Conservation (phyloP, 176 grass and related monocot genomes). For the Oryza brachyantha region DNA sequence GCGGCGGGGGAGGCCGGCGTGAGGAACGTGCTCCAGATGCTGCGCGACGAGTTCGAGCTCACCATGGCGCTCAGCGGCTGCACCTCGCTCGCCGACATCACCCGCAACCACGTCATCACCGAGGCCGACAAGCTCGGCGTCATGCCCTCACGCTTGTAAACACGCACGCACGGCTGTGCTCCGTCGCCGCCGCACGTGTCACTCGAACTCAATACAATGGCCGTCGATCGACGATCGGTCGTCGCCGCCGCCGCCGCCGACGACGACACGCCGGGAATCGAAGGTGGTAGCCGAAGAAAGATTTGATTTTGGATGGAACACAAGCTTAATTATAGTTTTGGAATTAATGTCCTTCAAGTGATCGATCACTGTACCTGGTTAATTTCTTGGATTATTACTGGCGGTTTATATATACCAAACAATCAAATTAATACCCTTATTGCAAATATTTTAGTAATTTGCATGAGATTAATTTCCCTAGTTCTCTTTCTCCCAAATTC, state of each 20-base stretch:
- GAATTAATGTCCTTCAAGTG: too few species aligned
- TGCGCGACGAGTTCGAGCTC: conserved; percentile 91
- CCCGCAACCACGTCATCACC: conserved; percentile 86
- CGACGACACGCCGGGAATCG: background rate
- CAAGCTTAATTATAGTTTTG: background rate
- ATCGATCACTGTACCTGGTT: background rate
- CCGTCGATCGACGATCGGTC: background rate
- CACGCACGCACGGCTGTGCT: background rate
- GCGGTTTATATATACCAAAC: background rate
- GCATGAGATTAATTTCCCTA: background rate
- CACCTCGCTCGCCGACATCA: conserved; percentile 80
- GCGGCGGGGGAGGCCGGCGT: conserved; percentile 78
- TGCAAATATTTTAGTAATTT: too few species aligned
- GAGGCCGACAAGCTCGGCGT: conserved; percentile 52
- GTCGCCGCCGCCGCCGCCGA: background rate
- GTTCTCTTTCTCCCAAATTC: too few species aligned
- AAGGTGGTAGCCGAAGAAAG: background rate
- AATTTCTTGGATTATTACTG: background rate
- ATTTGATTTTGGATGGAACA: background rate
- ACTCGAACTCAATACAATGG: too few species aligned
- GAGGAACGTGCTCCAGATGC: conserved; percentile 75
- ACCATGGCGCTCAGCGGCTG: conserved; percentile 93
- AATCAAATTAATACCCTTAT: background rate
- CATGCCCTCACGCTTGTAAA: conserved; percentile 71
- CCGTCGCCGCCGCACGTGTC: too few species aligned